These are phyloP conservation scores for Batkoa obscura DNA, from an alignment of 371 early-diverging fungal species.

Conservation along the genomic window DNA sequence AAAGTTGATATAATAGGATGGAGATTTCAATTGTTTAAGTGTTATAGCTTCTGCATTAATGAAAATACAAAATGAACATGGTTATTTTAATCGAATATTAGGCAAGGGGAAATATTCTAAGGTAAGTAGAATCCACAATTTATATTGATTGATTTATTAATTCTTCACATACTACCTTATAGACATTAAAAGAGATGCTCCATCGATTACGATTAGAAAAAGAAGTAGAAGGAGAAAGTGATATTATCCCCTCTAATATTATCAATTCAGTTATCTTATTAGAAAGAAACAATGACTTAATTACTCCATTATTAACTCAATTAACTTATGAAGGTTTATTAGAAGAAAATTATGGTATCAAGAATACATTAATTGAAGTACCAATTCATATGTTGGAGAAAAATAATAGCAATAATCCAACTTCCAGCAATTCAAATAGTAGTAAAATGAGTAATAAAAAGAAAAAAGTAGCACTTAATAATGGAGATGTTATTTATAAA, in stretches of 20 bases:
- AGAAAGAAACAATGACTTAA: slow-evolving; percentile 73
- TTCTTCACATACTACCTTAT: slow-evolving; percentile 35
- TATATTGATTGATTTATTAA: neutral
- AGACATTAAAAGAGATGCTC: slow-evolving; percentile 59
- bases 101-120: slow-evolving; percentile 78
- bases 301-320: slow-evolving; percentile 82
- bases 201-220: slow-evolving; percentile 66
- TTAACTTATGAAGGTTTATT: slow-evolving; percentile 87
- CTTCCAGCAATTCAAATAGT: slow-evolving; percentile 8
- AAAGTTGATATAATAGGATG: slow-evolving; percentile 33
- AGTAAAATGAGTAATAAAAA: slow-evolving; percentile 60
- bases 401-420: too few relatives aligned
- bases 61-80: slow-evolving; percentile 69
- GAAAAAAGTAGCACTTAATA: slow-evolving; percentile 61
- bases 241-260: slow-evolving; percentile 35
- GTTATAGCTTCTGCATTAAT: slow-evolving; percentile 64
- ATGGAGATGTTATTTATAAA: slow-evolving; percentile 51
- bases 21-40: slow-evolving; percentile 60
- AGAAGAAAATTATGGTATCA: slow-evolving; percentile 56
- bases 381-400: slow-evolving; percentile 23
- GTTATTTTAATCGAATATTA: slow-evolving; percentile 67
- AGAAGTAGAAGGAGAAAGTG: slow-evolving; percentile 21
- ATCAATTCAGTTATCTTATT: slow-evolving; percentile 79
- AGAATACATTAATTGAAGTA: slow-evolving; percentile 12
- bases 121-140: slow-evolving; percentile 44